Evolutionary conservation across 805 yeast species (phyloP).

Genomic region (Crinitomyces ghanaensis): DNA sequence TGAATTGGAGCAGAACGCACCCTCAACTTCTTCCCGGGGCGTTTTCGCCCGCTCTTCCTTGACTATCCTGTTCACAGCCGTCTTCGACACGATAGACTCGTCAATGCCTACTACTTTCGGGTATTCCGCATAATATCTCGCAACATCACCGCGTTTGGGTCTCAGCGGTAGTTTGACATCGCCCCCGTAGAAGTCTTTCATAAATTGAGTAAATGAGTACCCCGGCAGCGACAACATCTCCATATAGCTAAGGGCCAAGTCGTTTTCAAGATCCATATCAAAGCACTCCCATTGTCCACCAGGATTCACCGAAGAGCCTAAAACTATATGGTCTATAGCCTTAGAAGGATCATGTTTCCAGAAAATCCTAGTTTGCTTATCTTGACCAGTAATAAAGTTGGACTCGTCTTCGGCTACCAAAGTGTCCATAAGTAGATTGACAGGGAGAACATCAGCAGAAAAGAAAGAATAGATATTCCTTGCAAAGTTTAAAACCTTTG

Average conservation of each 20-base stretch:
- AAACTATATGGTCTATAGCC: constrained; percentile 16
- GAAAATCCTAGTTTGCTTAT: constrained; percentile 17
- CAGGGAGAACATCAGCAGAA: constrained; percentile 15
- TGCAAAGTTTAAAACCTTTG: constrained; percentile 15
- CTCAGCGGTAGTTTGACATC: constrained; percentile 15
- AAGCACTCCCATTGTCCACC: constrained; percentile 27
- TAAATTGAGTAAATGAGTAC: constrained; percentile 18
- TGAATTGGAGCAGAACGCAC: no score
- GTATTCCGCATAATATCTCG: constrained; percentile 20
- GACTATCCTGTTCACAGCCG: constrained; percentile 10
- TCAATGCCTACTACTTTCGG: constrained; percentile 18
- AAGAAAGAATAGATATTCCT: constrained; percentile 10
- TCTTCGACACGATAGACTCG: constrained; percentile 9
- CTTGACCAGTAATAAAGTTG: constrained; percentile 10
- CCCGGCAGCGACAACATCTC: constrained; percentile 28
- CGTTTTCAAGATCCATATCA: constrained; percentile 12
- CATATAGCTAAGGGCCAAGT: constrained; percentile 20
- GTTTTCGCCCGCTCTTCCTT: no score
- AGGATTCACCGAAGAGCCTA: constrained; percentile 16
- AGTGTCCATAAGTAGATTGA: constrained; percentile 20
- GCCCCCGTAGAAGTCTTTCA: constrained; percentile 6
- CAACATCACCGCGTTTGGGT: constrained; percentile 21
- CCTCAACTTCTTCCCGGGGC: no score
- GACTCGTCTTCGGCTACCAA: constrained; percentile 21
- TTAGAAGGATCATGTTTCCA: constrained; percentile 15